Base-by-base conservation (phyloP, 2,329 filamentous ascomycete species). In the Phoma sp. region DNA sequence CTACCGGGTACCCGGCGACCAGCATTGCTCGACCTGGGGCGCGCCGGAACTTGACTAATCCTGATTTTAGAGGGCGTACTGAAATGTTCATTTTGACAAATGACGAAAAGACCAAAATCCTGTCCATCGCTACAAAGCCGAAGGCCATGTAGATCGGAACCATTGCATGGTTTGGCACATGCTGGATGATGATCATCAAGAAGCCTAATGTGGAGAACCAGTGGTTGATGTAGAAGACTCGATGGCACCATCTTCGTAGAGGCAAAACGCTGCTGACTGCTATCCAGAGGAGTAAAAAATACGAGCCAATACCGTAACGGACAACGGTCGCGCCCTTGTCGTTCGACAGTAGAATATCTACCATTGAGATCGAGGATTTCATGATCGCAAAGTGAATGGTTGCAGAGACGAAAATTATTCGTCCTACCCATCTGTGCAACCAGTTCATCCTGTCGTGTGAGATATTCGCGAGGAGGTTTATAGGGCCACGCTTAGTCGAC, bases 211-310 rank as follows among this genome's bases (percentile, higher is more conserved):
- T 70, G 4, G 62, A 65, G 2, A 63, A 28, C 47, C 60, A 66
- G 32, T 72, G 69, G 34, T 69, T 70, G 46, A 69, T 43, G 49
- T 69, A 64, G 46, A 71, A 72, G 0, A 51, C 20, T 2, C 60
- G 55, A 32, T 71, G 66, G 33, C 63, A 67, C 61, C 64, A 68
- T 32, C 38, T 57, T 28, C 67, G 55, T 5, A 70, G 12, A 1
- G 66, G 64, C 5, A 70, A 15, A 0, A 69, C 50, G 11, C 63
- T 67, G 2, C 57, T 64, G 12, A 65, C 5, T 7, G 53, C 62
- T 14, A 70, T 69, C 69, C 67, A 72, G 3, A 47, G 4, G 3
- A 71, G 57, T 3, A 58, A 43, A 7, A 45, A 30, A 38, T 70
- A 72, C n/a, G 69, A 61, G 5, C 53, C 60, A 4, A 62, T 45